Evolutionary conservation across 179 eudicot genomes (phyloP).

Genomic region (Sideroxylon spinosum): DNA sequence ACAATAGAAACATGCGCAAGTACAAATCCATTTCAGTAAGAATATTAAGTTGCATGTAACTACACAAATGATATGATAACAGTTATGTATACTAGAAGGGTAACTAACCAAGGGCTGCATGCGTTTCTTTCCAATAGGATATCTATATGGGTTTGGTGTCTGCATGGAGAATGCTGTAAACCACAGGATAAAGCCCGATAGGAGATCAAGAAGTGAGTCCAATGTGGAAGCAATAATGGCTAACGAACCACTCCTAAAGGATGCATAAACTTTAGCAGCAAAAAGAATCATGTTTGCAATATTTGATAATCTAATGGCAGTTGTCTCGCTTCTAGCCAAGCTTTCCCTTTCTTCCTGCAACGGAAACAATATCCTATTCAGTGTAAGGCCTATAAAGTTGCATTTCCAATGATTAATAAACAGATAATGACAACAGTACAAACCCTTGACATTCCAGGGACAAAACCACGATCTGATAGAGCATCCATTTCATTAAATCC

Average conservation of each 20-base stretch:
- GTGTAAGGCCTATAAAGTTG: constrained; percentile 12
- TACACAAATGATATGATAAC: constrained; percentile 3
- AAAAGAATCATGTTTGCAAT: constrained; percentile 80
- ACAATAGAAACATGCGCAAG: neutral
- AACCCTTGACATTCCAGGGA: constrained; percentile 79
- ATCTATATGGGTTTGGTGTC: constrained; percentile 77
- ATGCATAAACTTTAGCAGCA: constrained; percentile 83
- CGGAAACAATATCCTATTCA: constrained; percentile 11
- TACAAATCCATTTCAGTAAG: neutral
- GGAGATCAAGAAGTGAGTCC: constrained; percentile 93
- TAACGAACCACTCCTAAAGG: constrained; percentile 76
- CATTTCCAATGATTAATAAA: constrained; percentile 5
- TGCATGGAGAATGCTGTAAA: constrained; percentile 96
- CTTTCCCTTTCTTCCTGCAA: constrained; percentile 75
- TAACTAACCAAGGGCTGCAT: constrained; percentile 91
- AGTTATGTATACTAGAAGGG: neutral
- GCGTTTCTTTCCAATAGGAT: constrained; percentile 94
- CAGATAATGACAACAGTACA: constrained; percentile 1
- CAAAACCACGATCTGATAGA: constrained; percentile 79
- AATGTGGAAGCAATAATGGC: constrained; percentile 95
- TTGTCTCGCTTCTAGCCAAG: constrained; percentile 66
- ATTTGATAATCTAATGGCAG: constrained; percentile 76
- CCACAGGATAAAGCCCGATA: constrained; percentile 96
- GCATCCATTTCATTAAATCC: constrained; percentile 89
- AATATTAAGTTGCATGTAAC: neutral